These are phyloP conservation scores for Coemansia sp. DNA, from an alignment of 192 early-diverging fungal genomes.

Conservation along the genomic window DNA sequence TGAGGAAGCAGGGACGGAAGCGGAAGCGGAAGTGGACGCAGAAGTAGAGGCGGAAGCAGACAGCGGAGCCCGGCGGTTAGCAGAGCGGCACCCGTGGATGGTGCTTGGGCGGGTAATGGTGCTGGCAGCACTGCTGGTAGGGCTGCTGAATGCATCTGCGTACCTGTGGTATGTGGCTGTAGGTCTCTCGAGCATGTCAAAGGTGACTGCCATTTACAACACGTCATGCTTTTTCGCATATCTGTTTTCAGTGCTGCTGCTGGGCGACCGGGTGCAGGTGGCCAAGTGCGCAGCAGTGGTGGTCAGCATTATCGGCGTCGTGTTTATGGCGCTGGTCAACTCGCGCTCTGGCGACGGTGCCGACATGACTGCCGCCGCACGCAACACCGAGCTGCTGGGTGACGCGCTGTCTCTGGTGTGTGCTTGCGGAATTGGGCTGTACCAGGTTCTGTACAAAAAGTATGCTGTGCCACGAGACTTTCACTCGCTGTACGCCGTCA, in stretches of 20 bases:
- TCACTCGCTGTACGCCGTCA: constrained; percentile 70
- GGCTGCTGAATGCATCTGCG: constrained; percentile 63
- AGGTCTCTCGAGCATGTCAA: constrained; percentile 70
- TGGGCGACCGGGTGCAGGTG: constrained; percentile 61
- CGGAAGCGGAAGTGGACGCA: not conserved
- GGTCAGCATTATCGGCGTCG: constrained; percentile 68
- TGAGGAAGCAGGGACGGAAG: not conserved
- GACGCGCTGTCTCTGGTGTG: constrained; percentile 62
- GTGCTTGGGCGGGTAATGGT: constrained; percentile 20
- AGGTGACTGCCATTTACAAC: constrained; percentile 80
- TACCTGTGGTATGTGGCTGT: constrained; percentile 81
- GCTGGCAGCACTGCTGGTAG: constrained; percentile 49
- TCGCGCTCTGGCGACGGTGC: constrained; percentile 15
- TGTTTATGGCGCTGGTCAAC: constrained; percentile 59
- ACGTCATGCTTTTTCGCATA: constrained; percentile 82
- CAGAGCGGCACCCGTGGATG: constrained; percentile 17
- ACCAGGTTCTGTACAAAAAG: constrained; percentile 79
- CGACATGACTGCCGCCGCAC: constrained; percentile 4
- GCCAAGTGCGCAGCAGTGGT: constrained; percentile 64
- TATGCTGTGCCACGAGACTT: constrained; percentile 57
- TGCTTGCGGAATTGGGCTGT: constrained; percentile 71
- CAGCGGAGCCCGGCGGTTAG: constrained; percentile 25
- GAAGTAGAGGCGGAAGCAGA: not conserved
- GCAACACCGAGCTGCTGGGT: constrained; percentile 48
- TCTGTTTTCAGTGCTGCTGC: constrained; percentile 68